Evolutionary conservation across 441 rosid genomes (phyloP).

Genomic region (Mallotus japonicus): DNA sequence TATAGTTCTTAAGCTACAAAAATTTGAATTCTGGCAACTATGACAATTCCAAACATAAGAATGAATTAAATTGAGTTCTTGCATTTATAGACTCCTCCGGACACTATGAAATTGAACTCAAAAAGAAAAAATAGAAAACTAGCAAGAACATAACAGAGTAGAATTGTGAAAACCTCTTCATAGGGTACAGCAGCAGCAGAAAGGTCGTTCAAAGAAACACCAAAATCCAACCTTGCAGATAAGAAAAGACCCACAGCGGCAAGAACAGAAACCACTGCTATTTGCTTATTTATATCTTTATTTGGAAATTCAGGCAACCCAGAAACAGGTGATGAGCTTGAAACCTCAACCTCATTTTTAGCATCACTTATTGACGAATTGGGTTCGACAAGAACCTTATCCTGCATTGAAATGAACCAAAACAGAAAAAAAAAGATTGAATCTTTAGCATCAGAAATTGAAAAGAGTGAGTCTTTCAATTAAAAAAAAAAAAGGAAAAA

Average conservation of each 20-base stretch:
- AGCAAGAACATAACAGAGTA: too few species aligned
- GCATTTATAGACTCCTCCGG: too few species aligned
- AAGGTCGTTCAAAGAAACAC: conserved; percentile 73
- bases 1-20: too few species aligned
- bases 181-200: conserved; percentile 69
- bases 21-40: too few species aligned
- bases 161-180: conserved; percentile 54
- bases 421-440: conserved; percentile 2
- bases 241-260: conserved; percentile 62
- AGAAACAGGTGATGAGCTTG: conserved; percentile 32
- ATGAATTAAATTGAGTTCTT: too few species aligned
- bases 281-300: conserved; percentile 50
- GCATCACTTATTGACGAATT: conserved; percentile 25
- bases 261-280: conserved; percentile 52
- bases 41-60: too few species aligned
- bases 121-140: not conserved
- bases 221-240: conserved; percentile 63
- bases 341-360: conserved; percentile 19
- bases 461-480: not conserved
- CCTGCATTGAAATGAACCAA: conserved; percentile 31
- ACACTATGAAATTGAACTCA: too few species aligned
- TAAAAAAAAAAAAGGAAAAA: not conserved
- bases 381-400: conserved; percentile 36
- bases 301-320: conserved; percentile 60
- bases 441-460: not conserved